Evolutionary conservation across 257 asterid species (phyloP), one percentile per base, ranked within the genome.

Genomic region (Petrea volubilis): DNA sequence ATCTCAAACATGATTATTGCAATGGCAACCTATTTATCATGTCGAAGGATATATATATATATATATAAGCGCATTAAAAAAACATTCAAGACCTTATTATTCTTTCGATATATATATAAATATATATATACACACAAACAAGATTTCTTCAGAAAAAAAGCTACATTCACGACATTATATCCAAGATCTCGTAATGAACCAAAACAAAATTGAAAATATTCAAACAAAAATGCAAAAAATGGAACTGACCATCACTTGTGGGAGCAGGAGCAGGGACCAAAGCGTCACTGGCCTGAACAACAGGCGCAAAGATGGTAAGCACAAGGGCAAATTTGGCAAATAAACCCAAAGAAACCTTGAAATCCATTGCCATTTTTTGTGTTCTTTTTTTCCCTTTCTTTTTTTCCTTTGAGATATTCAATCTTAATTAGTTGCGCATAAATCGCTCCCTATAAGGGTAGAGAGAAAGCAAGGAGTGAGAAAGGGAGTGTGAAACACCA

Each of bases 231-330:
- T 1, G 2, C 11, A 21, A 27, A 27, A 61, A 43, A 28, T 7
- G 36, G 61, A 60, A 51, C 75, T 28, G 4, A 86, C 91, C 88
- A 34, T 86, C 85, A 38, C 82, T 83, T 1, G 82, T 46, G 3
- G 88, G 85, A 36, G 87, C 82, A 18, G 86, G 87, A 27, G 85
- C 81, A 0, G 86, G 85, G 53, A 83, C 85, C 10, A 57, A 73
- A 70, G 57, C 61, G 9, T 40, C 52, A 55, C 60, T 8, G 13
- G 52, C 82, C 7, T 78, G 80, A 46, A 71, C 83, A 20, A 62
- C 68, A 34, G 91, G 81, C 33, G 74, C 52, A 67, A 79, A 47
- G 55, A 77, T 64, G 15, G 79, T 64, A n/a, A 78, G 77, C 74
- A 81, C 49, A 62, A 73, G 61, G 57, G 49, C 61, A 60, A 79